Evolutionary conservation across 768 basidiomycete genomes (phyloP), one percentile per base, ranked within the genome.

Genomic region (Dioszegia aurantiaca): DNA sequence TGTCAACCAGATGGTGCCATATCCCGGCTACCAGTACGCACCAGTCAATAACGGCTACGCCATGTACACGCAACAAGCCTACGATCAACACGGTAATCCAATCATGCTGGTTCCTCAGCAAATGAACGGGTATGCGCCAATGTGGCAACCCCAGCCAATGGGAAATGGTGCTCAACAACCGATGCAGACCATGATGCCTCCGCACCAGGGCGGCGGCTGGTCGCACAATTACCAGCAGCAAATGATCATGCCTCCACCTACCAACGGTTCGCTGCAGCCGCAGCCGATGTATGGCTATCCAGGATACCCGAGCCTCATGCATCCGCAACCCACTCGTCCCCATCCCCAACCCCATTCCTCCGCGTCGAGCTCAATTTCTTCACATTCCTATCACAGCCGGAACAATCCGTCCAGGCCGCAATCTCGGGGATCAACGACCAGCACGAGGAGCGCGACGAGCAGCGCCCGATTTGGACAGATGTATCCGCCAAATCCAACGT

Each of bases 361-460:
- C 12, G 59, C 64, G 1, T 70, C 71, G 3, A 67, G 65, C 17
- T 68, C 66, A 10, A 70, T 68, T 3, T 73, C 71, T n/a, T 73
- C 67, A 4, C 57, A 62, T 53, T 67, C 65, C 9, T 61, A 66
- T 33, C 69, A 67, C 40, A 69, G 70, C 48, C 33, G 14, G 6
- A 33, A 33, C 33, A 33, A 33, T 14, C 61, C 49, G 12, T 73
- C 71, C 2, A 51, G 71, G 41, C 71, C 71, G 1, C 71, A 73
- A 58, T 70, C 68, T 12, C 47, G 71, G 41, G 71, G 71, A 3
- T 70, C 68, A 9, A 73, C 69, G 2, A 70, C 71, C 0, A 70
- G 68, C 45, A 70, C 64, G 10, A 33, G 68, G 41, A 64, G 62
- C 27, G 71, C 67, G 1, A 57, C 70, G 17, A 72, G 70, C 43